phyloP scores from a whole-genome alignment of 805 yeast genomes.

The Cyberlindnera japonica region DNA sequence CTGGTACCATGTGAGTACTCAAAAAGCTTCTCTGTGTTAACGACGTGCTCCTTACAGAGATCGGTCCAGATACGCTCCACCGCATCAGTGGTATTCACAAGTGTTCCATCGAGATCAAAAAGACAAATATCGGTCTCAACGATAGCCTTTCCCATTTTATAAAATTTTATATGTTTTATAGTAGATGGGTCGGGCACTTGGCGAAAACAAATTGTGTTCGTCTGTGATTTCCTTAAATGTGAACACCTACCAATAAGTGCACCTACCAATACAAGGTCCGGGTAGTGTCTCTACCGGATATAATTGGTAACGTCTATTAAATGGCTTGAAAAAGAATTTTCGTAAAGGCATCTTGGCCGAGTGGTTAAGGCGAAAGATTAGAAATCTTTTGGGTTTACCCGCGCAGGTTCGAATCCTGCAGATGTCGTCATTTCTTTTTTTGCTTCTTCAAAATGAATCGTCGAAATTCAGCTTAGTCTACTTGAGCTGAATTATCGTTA shows the following conservation, averaged over 20 bases:
- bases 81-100: constrained; percentile 79
- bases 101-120: constrained; percentile 86
- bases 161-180: too few species aligned
- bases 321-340: too few species aligned
- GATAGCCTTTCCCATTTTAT: constrained; percentile 16
- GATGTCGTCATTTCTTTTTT: constrained; percentile 44
- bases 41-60: constrained; percentile 64
- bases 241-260: too few species aligned
- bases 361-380: constrained; percentile 66
- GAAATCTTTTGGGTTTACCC: constrained; percentile 59
- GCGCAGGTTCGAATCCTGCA: constrained; percentile 72
- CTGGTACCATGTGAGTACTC: constrained; percentile 65
- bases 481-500: too few species aligned
- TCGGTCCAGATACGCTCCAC: constrained; percentile 81
- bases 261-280: too few species aligned
- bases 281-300: too few species aligned
- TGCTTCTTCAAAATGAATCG: background rate
- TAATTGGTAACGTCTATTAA: too few species aligned
- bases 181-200: too few species aligned
- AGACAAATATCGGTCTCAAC: constrained; percentile 33
- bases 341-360: constrained; percentile 49
- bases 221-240: too few species aligned
- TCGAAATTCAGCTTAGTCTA: too few species aligned
- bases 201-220: too few species aligned
- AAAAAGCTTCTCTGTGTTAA: constrained; percentile 46